phyloP scores from a whole-genome alignment of 805 yeast genomes.

The Cyberlindnera subsufficiens region DNA sequence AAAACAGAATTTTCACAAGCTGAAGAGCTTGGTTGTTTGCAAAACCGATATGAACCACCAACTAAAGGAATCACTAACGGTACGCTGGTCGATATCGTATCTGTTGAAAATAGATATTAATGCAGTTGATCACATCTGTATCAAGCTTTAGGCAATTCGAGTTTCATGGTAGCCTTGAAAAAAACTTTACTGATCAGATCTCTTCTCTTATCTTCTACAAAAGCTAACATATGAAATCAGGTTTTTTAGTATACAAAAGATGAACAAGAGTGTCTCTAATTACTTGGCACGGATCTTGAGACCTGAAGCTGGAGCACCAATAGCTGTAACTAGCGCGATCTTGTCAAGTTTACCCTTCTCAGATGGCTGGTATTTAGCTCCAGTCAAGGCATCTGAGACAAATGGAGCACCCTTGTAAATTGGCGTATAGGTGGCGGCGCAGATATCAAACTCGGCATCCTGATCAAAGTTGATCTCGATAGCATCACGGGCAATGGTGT shows the following conservation, averaged over 20 bases:
- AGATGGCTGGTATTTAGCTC: conserved; percentile 75
- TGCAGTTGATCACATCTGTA: too few species aligned
- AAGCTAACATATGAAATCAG: background rate
- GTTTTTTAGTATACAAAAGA: background rate
- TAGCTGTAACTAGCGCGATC: conserved; percentile 67
- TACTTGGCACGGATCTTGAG: conserved; percentile 41
- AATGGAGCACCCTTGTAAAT: conserved; percentile 69
- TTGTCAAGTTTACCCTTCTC: conserved; percentile 76
- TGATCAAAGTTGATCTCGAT: conserved; percentile 90
- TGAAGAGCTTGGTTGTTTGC: too few species aligned
- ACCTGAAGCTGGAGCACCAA: conserved; percentile 93
- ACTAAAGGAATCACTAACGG: too few species aligned
- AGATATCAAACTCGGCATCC: conserved; percentile 83
- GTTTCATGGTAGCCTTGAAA: too few species aligned
- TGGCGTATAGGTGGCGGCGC: conserved; percentile 84
- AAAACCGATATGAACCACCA: too few species aligned
- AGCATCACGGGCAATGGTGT: conserved; percentile 76
- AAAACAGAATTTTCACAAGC: too few species aligned
- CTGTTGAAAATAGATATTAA: too few species aligned
- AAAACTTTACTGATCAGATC: background rate
- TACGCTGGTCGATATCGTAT: too few species aligned
- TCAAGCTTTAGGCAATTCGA: too few species aligned
- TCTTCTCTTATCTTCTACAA: background rate
- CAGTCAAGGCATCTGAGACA: conserved; percentile 79
- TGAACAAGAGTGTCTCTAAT: background rate